A percentile compares a stretch with the other conserved stretches of the same genome.
Evolutionary conservation across 2,329 filamentous ascomycete species (phyloP).

Genomic region (Verticillium dahliae): DNA sequence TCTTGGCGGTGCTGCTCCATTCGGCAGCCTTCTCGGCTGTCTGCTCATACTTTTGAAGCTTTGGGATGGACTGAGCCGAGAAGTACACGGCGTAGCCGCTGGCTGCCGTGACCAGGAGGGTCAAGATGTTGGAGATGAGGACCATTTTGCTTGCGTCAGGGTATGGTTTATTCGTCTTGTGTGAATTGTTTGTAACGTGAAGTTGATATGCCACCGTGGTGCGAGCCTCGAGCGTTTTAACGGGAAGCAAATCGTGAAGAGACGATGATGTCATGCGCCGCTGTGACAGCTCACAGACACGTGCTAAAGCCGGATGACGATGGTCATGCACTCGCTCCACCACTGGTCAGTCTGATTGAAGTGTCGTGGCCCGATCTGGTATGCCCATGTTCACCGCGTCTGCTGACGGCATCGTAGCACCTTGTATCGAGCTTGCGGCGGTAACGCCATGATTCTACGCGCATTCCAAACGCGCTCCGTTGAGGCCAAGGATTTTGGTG

Average conservation of each 20-base stretch:
- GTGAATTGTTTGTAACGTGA: not conserved
- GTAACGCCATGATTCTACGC: no score
- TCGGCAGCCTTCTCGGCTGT: slow-evolving; percentile 20
- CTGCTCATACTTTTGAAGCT: slow-evolving; percentile 19
- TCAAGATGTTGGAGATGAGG: slow-evolving; percentile 8
- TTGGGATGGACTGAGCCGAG: slow-evolving; percentile 18
- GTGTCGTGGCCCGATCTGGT: not conserved
- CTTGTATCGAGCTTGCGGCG: not conserved
- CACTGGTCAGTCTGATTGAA: not conserved
- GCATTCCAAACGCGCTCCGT: no score
- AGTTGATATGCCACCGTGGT: not conserved
- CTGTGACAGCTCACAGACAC: not conserved
- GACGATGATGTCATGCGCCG: not conserved
- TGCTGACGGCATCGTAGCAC: not conserved
- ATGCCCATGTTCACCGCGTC: not conserved
- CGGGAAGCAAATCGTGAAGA: not conserved
- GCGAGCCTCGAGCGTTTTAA: not conserved
- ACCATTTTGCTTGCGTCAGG: slow-evolving; percentile 7
- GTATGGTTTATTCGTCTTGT: not conserved
- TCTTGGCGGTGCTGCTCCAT: slow-evolving; percentile 19
- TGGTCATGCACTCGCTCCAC: not conserved
- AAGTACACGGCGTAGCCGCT: slow-evolving; percentile 16
- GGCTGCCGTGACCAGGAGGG: slow-evolving; percentile 10
- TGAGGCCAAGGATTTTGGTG: no score
- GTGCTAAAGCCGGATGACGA: not conserved